Conservation (phyloP, 1,284 basidiomycete species). For the Boletus mariae region DNA sequence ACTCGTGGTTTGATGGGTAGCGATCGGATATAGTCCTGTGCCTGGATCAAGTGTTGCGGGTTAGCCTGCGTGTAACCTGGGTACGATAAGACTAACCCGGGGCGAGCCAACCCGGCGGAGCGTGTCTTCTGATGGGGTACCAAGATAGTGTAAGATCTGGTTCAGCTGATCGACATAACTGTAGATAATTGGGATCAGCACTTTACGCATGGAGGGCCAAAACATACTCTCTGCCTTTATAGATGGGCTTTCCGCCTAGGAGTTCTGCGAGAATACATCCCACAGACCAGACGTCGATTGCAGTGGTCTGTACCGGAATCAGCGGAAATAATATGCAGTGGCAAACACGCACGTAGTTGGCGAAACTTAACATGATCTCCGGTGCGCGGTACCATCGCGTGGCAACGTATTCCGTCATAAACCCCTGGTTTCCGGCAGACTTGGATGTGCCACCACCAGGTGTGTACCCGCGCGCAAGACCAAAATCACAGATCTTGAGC, state of each 20-base stretch:
- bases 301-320: slow-evolving; percentile 54
- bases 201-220: not conserved
- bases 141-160: slow-evolving; percentile 96
- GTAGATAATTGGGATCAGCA: slow-evolving; percentile 4
- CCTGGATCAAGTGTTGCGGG: slow-evolving; percentile 43
- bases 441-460: slow-evolving; percentile 70
- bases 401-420: slow-evolving; percentile 99
- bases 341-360: slow-evolving; percentile 74
- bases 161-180: slow-evolving; percentile 98
- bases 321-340: slow-evolving; percentile 2
- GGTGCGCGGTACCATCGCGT: slow-evolving; percentile 97
- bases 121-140: slow-evolving; percentile 95
- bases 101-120: slow-evolving; percentile 92
- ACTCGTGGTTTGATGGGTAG: slow-evolving; percentile 95
- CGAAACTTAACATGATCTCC: slow-evolving; percentile 97
- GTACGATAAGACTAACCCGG: slow-evolving; percentile 47
- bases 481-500: slow-evolving; percentile 98
- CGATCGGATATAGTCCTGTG: slow-evolving; percentile 97
- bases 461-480: slow-evolving; percentile 92
- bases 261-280: slow-evolving; percentile 98
- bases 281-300: slow-evolving; percentile 97
- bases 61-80: slow-evolving; percentile 1
- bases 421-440: slow-evolving; percentile 81
- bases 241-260: slow-evolving; percentile 95
- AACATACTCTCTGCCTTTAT: slow-evolving; percentile 92